Percentiles rank a stretch among this genome's conserved stretches.
phyloP scores from a whole-genome alignment of 371 early-diverging fungal genomes.

The Mucor lusitanicus region DNA sequence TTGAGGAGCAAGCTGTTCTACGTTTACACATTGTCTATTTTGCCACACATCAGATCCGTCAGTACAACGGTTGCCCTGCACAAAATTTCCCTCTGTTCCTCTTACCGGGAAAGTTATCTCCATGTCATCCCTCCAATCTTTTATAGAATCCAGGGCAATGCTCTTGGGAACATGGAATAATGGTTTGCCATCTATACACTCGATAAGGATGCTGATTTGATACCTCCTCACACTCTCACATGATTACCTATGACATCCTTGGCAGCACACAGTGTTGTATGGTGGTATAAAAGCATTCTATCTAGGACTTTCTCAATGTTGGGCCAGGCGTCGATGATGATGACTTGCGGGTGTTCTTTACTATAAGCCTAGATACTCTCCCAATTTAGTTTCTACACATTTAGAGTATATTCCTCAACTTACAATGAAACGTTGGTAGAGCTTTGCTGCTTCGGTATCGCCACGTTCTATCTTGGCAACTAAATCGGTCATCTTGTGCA shows the following conservation, averaged over 20 bases:
- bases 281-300: slow-evolving; percentile 32
- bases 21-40: slow-evolving; percentile 47
- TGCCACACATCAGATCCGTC: not conserved
- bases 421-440: slow-evolving; percentile 41
- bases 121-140: slow-evolving; percentile 11
- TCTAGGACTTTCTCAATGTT: slow-evolving; percentile 38
- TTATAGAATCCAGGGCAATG: slow-evolving; percentile 17
- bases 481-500: slow-evolving; percentile 53
- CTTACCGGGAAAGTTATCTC: slow-evolving; percentile 40
- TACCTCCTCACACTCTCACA: not conserved
- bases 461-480: slow-evolving; percentile 37
- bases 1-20: slow-evolving; percentile 45
- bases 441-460: slow-evolving; percentile 24
- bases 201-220: no score
- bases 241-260: slow-evolving; percentile 11
- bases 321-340: slow-evolving; percentile 41
- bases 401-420: not conserved
- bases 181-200: slow-evolving; percentile 10
- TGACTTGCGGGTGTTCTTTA: slow-evolving; percentile 30
- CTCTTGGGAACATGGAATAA: slow-evolving; percentile 36
- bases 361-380: slow-evolving; percentile 26
- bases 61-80: not conserved
- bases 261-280: slow-evolving; percentile 16
- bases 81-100: no score
- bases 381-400: not conserved